Base-by-base conservation (phyloP, 2,329 filamentous ascomycete genomes). In the Cyphellophora attinorum region DNA sequence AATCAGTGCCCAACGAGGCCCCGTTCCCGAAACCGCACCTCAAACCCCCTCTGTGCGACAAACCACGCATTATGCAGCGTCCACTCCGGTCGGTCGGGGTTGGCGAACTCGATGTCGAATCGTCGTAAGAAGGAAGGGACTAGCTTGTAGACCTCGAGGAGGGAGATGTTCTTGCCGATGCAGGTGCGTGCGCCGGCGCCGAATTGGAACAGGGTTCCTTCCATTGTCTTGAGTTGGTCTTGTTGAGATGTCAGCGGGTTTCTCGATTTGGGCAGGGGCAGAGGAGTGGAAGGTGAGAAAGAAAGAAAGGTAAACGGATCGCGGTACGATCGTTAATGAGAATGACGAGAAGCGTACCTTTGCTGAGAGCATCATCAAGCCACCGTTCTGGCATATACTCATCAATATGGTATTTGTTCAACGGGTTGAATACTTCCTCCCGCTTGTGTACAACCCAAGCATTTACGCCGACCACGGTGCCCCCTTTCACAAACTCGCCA, bases 361-460 rank as follows among this genome's bases (percentile, higher is more conserved):
- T 25, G n/a, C n/a, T n/a, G n/a, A n/a, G n/a, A n/a, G n/a, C 28
- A 14, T 34, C 81, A 85, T 71, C 63, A 3, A 70, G 50, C 69
- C 81, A 88, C 28, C 82, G 58, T 56, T 86, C 81, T 0, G 82
- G 82, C 10, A 76, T 59, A 53, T 72, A 89, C 0, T 52, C 57
- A 29, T 85, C 75, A 0, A 74, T 73, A 12, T 16, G 15, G 12
- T 18, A 31, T 19, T 19, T 16, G 6, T 12, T 6, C 41, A 86
- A 76, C 0, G 64, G 53, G 2, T 81, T 81, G 48, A 83, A 89
- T 18, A 86, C 64, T 35, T 78, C 74, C 4, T 68, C 64, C 2
- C 76, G 68, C 3, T 78, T 70, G 49, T 88, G 81, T 19, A 88
- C 64, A 11, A 85, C 74, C 81, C 81, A 86, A 0, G 81, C 74